Evolutionary conservation across 2,329 filamentous ascomycete genomes (phyloP), one percentile per base, ranked within the genome.

Genomic region (Trichoderma lentiforme): DNA sequence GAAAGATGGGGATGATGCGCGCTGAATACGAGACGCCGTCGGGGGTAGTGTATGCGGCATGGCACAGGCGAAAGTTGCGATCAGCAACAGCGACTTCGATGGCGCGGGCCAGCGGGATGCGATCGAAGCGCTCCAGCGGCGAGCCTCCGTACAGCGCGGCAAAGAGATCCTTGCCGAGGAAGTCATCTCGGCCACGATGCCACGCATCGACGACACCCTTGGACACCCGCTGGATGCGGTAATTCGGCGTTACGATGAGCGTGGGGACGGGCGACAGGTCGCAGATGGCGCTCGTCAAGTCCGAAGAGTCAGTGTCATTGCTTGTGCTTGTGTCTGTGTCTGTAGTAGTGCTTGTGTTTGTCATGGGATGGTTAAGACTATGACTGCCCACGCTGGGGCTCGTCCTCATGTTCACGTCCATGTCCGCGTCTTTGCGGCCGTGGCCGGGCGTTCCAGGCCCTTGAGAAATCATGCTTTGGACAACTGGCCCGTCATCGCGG

Each of bases 1-100:
- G 75, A 72, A 79, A 80, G 18, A 81, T 71, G 14, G 80, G 81
- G 12, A 79, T 75, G 11, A 80, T 76, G 28, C 80, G 80, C 12
- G 77, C 77, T 6, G 74, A 76, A 78, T 80, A 82, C 1, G 78
- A 74, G 30, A 63, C 51, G 15, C 61, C 69, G 5, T 72, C 28
- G 1, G 39, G 39, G 39, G 28, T 21, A 11, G 36, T 26, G 32
- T 75, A 77, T 12, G 76, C 74, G 6, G 73, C 75, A 39, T 76
- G 72, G 18, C 74, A 75, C 4, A 77, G 73, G 30, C 76, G 76
- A 51, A 78, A 74, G 56, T 74, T 71, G 14, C 78, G 78, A 11
- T 74, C 56, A 8, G 76, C 65, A 7, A 80, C 71, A 58, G 80
- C 79, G 5, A 74, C 74, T 51, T 81, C 78, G 68, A 82, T 78